phyloP scores from a whole-genome alignment of 176 grass and related monocot species.

The Raddia guianensis region DNA sequence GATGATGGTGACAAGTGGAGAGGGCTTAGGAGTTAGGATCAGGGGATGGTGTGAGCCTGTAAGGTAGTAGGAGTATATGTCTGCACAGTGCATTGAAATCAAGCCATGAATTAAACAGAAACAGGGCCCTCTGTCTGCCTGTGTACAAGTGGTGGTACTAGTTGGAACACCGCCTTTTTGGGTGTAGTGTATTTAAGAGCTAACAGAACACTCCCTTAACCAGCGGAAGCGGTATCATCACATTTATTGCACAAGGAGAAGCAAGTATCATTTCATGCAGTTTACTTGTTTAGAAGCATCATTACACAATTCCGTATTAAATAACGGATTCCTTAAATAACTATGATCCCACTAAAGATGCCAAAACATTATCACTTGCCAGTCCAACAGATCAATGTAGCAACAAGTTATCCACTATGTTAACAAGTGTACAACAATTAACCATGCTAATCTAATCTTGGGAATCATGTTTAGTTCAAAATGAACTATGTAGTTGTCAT shows the following conservation, averaged over 20 bases:
- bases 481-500: too few species aligned
- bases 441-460: too few species aligned
- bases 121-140: background rate
- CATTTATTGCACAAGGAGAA: conserved; percentile 23
- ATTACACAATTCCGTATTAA: background rate
- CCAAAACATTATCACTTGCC: background rate
- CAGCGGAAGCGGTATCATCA: background rate
- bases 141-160: background rate
- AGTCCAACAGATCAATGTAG: background rate
- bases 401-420: background rate
- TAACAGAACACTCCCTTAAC: conserved; percentile 8
- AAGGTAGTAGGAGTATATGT: conserved; percentile 32
- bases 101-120: conserved; percentile 10
- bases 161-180: conserved; percentile 18
- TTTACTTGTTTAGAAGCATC: background rate
- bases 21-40: background rate
- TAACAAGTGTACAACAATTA: background rate
- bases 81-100: conserved; percentile 23
- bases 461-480: too few species aligned
- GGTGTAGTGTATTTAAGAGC: conserved; percentile 22
- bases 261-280: background rate
- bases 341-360: conserved; percentile 8
- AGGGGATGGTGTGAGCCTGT: background rate
- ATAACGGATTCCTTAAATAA: background rate
- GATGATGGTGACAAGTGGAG: conserved; percentile 33